Conservation (phyloP, 495 filamentous ascomycete species). For the Penicillium bialowiezense region DNA sequence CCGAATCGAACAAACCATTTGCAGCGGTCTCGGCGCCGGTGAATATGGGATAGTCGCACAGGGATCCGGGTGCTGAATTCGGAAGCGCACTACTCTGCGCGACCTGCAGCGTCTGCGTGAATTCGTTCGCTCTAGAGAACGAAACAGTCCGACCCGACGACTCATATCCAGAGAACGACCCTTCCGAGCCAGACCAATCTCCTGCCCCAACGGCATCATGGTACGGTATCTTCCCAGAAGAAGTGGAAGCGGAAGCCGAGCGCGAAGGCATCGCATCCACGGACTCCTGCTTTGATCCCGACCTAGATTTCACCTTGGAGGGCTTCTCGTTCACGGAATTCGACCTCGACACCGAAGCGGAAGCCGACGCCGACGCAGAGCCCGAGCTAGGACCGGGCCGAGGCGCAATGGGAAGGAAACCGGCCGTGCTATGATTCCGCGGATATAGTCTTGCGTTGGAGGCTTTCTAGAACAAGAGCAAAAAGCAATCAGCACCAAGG, state of each 20-base stretch:
- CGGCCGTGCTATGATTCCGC: conserved; percentile 24
- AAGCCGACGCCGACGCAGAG: conserved; percentile 12
- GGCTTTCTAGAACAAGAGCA: conserved; percentile 34
- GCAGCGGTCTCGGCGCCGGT: background rate
- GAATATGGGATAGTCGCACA: conserved; percentile 11
- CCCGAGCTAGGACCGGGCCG: conserved; percentile 28
- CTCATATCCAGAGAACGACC: background rate
- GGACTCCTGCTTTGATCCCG: background rate
- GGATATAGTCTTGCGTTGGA: conserved; percentile 29
- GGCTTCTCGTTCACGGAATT: conserved; percentile 3
- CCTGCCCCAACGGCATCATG: conserved; percentile 2
- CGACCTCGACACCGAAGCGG: conserved; percentile 7
- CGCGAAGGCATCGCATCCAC: background rate
- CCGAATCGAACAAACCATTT: conserved; percentile 16
- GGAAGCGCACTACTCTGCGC: background rate
- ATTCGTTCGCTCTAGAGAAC: background rate
- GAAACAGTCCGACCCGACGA: background rate
- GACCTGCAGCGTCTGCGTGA: background rate
- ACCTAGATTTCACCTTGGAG: background rate
- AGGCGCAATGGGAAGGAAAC: conserved; percentile 39
- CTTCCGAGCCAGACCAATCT: conserved; percentile 26
- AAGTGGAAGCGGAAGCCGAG: conserved; percentile 11
- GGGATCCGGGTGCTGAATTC: conserved; percentile 9
- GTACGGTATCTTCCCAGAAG: conserved; percentile 4
- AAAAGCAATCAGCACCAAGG: conserved; percentile 33